phyloP scores from a whole-genome alignment of 2,329 filamentous ascomycete genomes.

The Ophiosphaerella korrae region DNA sequence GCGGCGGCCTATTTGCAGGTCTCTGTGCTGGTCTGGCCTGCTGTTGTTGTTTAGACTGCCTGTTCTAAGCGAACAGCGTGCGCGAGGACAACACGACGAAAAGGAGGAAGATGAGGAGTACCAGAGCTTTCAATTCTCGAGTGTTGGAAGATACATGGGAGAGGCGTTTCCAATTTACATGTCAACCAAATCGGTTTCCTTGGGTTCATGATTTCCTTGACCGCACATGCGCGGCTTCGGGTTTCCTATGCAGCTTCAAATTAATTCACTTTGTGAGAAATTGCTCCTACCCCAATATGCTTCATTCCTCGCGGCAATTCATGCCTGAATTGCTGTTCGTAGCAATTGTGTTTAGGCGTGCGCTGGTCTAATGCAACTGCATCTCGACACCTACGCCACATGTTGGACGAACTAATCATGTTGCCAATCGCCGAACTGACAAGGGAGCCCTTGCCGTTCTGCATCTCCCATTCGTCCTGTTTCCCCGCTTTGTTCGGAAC shows the following conservation, averaged over 20 bases:
- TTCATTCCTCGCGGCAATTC: background rate
- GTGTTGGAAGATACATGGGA: background rate
- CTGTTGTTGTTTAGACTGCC: slow-evolving; percentile 59
- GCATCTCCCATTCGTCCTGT: background rate
- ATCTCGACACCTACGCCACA: too few relatives aligned
- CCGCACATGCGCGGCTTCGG: background rate
- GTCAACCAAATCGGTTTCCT: background rate
- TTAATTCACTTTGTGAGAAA: background rate
- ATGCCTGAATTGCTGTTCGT: too few relatives aligned
- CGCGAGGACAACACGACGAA: background rate
- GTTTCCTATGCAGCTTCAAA: background rate
- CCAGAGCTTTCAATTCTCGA: background rate
- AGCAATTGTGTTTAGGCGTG: too few relatives aligned
- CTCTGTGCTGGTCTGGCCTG: slow-evolving; percentile 54
- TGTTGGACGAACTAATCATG: too few relatives aligned
- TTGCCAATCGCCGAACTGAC: too few relatives aligned
- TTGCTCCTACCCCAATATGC: background rate
- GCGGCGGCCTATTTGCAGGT: slow-evolving; percentile 50
- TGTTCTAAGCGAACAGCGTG: slow-evolving; percentile 48
- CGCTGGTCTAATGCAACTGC: too few relatives aligned
- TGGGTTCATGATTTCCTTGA: background rate
- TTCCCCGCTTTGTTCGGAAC: background rate
- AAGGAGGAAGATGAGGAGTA: background rate
- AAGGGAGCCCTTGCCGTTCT: too few relatives aligned
- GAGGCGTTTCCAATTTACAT: background rate